Percentiles rank a stretch among this genome's conserved stretches.
phyloP scores from a whole-genome alignment of 257 asterid genomes.

The Petunia axillaris region DNA sequence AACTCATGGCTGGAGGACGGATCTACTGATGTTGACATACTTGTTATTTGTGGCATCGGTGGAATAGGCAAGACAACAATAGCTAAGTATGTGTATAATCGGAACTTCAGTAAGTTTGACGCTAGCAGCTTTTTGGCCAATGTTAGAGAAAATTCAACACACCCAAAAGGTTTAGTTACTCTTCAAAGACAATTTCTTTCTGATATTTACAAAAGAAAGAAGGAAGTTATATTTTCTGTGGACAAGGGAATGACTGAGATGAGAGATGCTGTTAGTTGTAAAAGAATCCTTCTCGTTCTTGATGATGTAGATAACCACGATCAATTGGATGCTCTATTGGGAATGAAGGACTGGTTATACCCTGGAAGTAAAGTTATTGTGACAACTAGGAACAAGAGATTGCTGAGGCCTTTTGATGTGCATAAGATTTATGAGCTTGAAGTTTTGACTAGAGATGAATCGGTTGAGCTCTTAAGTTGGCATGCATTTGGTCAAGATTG shows the following conservation, averaged over 20 bases:
- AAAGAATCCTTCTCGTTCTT: slow-evolving; percentile 33
- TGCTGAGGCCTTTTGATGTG: slow-evolving; percentile 30
- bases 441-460: slow-evolving; percentile 27
- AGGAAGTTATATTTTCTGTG: slow-evolving; percentile 9
- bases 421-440: slow-evolving; percentile 28
- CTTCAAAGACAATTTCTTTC: slow-evolving; percentile 34
- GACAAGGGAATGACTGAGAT: slow-evolving; percentile 32
- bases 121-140: slow-evolving; percentile 37
- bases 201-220: slow-evolving; percentile 26
- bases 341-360: slow-evolving; percentile 25
- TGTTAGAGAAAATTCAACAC: slow-evolving; percentile 29
- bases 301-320: slow-evolving; percentile 34
- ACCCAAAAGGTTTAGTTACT: slow-evolving; percentile 31
- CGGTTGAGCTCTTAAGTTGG: slow-evolving; percentile 32
- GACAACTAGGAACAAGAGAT: slow-evolving; percentile 26
- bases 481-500: slow-evolving; percentile 30
- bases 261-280: slow-evolving; percentile 26
- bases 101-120: slow-evolving; percentile 28
- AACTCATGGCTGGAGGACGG: slow-evolving; percentile 30
- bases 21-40: slow-evolving; percentile 28
- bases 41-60: slow-evolving; percentile 34
- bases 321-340: slow-evolving; percentile 30
- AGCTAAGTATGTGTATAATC: slow-evolving; percentile 33
- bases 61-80: slow-evolving; percentile 39
- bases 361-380: slow-evolving; percentile 30